Conservation (phyloP, 2,329 filamentous ascomycete genomes). For the Aureobasidium lini region DNA sequence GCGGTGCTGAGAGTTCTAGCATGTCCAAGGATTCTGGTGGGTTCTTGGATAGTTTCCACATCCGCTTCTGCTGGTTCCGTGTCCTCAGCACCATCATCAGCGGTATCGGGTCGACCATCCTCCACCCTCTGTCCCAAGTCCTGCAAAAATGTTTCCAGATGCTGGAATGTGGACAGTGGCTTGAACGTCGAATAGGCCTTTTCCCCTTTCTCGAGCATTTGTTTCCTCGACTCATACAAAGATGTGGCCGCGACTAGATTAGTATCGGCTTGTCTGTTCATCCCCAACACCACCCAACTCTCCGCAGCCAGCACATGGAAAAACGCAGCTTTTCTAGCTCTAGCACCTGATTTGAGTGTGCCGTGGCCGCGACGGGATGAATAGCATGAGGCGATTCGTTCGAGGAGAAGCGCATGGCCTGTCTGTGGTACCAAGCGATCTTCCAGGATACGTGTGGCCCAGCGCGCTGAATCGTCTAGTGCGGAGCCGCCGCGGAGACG, state of each 20-base stretch:
- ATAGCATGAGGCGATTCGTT: slow-evolving; percentile 81
- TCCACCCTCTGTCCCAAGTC: slow-evolving; percentile 59
- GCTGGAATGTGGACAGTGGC: slow-evolving; percentile 31
- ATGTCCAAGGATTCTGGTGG: slow-evolving; percentile 28
- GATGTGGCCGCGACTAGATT: slow-evolving; percentile 63
- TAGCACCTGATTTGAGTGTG: slow-evolving; percentile 59
- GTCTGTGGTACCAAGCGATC: slow-evolving; percentile 65
- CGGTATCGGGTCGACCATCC: slow-evolving; percentile 25
- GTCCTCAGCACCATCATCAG: slow-evolving; percentile 31
- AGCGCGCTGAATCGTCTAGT: slow-evolving; percentile 78
- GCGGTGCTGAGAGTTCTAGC: slow-evolving; percentile 36
- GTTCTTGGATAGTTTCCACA: slow-evolving; percentile 26
- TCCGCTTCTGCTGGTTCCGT: slow-evolving; percentile 30
- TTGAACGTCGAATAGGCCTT: slow-evolving; percentile 12
- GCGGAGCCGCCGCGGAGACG: slow-evolving; percentile 71
- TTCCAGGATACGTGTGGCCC: slow-evolving; percentile 75
- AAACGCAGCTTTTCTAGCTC: slow-evolving; percentile 76
- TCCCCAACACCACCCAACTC: slow-evolving; percentile 70
- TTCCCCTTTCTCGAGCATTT: slow-evolving; percentile 21
- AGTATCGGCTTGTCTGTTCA: slow-evolving; percentile 68
- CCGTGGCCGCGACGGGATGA: slow-evolving; percentile 62
- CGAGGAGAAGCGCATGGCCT: slow-evolving; percentile 75
- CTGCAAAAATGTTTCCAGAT: slow-evolving; percentile 56
- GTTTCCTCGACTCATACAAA: slow-evolving; percentile 38
- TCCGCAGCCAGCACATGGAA: slow-evolving; percentile 83